Evolutionary conservation across 768 basidiomycete genomes (phyloP).

Genomic region (Leccinum disarticulatum): DNA sequence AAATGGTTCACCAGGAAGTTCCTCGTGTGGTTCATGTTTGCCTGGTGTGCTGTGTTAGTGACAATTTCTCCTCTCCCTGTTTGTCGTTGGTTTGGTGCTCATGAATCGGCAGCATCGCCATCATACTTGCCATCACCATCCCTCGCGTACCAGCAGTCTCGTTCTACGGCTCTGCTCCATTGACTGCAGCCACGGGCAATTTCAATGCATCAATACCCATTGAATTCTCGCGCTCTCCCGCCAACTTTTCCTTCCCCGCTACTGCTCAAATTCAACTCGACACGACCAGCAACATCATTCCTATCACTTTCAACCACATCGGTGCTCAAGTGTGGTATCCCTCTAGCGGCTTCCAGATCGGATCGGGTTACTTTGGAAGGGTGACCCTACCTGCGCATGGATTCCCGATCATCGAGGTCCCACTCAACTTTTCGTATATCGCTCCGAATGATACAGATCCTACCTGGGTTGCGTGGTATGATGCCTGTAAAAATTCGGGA

Average conservation of each 20-base stretch:
- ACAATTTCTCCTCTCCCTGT: neutral
- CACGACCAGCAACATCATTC: constrained; percentile 72
- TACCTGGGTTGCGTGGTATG: constrained; percentile 82
- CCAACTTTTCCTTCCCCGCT: constrained; percentile 90
- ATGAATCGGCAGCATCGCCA: constrained; percentile 47
- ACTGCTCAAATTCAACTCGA: constrained; percentile 73
- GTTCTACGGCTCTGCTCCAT: constrained; percentile 58
- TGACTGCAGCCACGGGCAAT: constrained; percentile 54
- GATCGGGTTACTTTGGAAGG: constrained; percentile 58
- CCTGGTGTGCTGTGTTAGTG: constrained; percentile 54
- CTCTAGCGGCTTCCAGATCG: constrained; percentile 63
- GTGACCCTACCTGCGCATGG: constrained; percentile 64
- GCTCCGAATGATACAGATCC: constrained; percentile 78
- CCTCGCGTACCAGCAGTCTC: constrained; percentile 78
- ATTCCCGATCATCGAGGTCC: constrained; percentile 65
- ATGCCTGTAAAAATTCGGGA: constrained; percentile 66
- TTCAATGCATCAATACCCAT: constrained; percentile 59
- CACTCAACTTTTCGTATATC: constrained; percentile 81
- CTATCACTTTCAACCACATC: constrained; percentile 69
- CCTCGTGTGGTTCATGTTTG: constrained; percentile 69
- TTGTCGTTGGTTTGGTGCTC: constrained; percentile 1
- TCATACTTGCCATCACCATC: constrained; percentile 75
- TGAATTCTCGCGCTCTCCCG: constrained; percentile 71
- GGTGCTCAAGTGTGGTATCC: constrained; percentile 71
- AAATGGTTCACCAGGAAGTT: constrained; percentile 72